Evolutionary conservation across 345 rosid species (phyloP), one percentile per base, ranked within the genome.

Genomic region (Linum usitatissimum): DNA sequence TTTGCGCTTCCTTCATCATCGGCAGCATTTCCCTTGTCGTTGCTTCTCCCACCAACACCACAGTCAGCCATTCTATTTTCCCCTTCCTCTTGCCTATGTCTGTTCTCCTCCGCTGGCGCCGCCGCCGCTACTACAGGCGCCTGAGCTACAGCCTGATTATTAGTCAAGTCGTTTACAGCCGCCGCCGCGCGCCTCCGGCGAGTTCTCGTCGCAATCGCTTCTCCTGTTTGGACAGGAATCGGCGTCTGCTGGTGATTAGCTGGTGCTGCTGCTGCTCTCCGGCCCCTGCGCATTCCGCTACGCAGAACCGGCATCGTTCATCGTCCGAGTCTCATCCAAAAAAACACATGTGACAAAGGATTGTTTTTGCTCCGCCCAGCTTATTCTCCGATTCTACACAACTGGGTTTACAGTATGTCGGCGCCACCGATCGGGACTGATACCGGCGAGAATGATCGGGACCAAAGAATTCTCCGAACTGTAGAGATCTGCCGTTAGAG

Each of bases 261-360:
- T 71, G 58, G 75, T 54, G 71, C 79, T 67, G 58, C 75, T 54
- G 71, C 80, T 67, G 45, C 71, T 30, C 54, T 9, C 76, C 76
- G 79, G 70, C 85, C 85, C 71, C 84, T 78, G 76, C 92, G 90
- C 55, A 77, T 85, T 75, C 88, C 88, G 68, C 83, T 80, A 76
- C 90, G 94, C 80, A 82, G 91, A 81, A 81, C 90, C 65, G 97
- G 97, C 97, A 93, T 93, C 73, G 73, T 86, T 75, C 82, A 80
- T 85, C 66, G 69, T 79, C 68, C 71, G 67, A 71, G 59, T 64
- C 53, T 59, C 79, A 70, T 75, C 66, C 39, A 63, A 2, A 40
- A 21, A n/a, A n/a, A n/a, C n/a, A n/a, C n/a, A n/a, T n/a, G 6
- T 1, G 13, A 14, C 45, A 30, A 9, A 60, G 39, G 0, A 60